These are phyloP conservation scores for Pseudovirgaria hyperparasitica DNA, from an alignment of 2,329 filamentous ascomycete genomes.

Conservation along the genomic window DNA sequence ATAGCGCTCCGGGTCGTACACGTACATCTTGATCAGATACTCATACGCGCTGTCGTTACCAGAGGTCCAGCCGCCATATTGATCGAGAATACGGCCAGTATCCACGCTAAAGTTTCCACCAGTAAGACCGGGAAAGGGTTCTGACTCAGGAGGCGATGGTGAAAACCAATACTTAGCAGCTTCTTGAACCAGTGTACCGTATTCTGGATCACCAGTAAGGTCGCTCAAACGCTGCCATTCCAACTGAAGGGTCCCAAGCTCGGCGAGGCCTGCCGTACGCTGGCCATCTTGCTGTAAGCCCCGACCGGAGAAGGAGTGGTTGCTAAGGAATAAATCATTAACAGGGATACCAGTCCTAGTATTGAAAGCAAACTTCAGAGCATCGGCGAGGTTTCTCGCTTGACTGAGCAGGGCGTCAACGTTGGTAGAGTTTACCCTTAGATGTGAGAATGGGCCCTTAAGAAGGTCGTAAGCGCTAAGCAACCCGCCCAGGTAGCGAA, in stretches of 20 bases:
- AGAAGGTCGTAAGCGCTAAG: conserved; percentile 28
- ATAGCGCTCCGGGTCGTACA: conserved; percentile 16
- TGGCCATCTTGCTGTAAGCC: conserved; percentile 13
- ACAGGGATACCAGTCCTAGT: conserved; percentile 59
- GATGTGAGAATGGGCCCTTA: conserved; percentile 44
- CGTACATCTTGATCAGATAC: conserved; percentile 21
- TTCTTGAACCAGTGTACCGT: conserved; percentile 50
- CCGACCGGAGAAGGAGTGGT: conserved; percentile 33
- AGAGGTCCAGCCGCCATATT: conserved; percentile 17
- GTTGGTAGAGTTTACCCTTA: conserved; percentile 30
- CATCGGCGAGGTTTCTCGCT: conserved; percentile 52
- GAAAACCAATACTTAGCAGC: conserved; percentile 55
- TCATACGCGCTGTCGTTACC: conserved; percentile 20
- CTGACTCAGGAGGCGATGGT: conserved; percentile 45
- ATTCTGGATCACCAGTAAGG: conserved; percentile 51
- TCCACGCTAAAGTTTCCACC: conserved; percentile 14
- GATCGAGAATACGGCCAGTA: conserved; percentile 12
- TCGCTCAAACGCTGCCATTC: conserved; percentile 73
- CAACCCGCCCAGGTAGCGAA: conserved; percentile 16
- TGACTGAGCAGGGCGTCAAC: conserved; percentile 50
- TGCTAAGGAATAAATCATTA: conserved; percentile 50
- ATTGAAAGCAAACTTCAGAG: conserved; percentile 61
- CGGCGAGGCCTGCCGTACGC: conserved; percentile 54
- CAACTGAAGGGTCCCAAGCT: conserved; percentile 59
- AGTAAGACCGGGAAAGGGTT: conserved; percentile 16